Percentiles rank a stretch among this genome's conserved stretches.
phyloP scores from a whole-genome alignment of 345 rosid species.

The Cardamine occulta region DNA sequence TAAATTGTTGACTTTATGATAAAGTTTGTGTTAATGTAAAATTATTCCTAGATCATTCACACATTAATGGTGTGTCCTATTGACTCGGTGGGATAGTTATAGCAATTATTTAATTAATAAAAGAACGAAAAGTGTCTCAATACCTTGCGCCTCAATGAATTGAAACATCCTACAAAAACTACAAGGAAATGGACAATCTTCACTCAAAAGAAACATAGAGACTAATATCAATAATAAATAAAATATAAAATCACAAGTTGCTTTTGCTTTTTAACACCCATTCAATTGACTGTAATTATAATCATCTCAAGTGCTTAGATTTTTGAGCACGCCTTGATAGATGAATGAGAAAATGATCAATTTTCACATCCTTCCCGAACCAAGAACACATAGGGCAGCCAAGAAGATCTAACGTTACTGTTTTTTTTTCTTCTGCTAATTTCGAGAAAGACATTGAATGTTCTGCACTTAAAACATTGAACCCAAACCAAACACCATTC shows the following conservation, averaged over 20 bases:
- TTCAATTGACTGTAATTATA: not conserved
- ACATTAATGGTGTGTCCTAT: too few relatives aligned
- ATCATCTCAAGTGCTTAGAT: not conserved
- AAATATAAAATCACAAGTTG: not conserved
- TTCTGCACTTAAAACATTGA: not conserved
- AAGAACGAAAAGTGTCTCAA: not conserved
- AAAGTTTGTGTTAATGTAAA: too few relatives aligned
- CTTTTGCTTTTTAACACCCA: not conserved
- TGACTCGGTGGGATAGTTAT: too few relatives aligned
- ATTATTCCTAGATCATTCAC: too few relatives aligned
- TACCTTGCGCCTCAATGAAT: conserved; percentile 6
- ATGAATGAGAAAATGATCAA: not conserved
- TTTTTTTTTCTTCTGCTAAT: not conserved
- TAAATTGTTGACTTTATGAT: too few relatives aligned
- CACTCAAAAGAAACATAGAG: not conserved
- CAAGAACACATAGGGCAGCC: not conserved
- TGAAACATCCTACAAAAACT: not conserved
- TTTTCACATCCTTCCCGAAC: not conserved
- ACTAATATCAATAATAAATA: not conserved
- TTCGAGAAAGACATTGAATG: not conserved
- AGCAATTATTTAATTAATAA: too few relatives aligned
- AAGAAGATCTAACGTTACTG: not conserved
- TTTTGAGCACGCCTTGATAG: not conserved
- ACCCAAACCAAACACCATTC: not conserved
- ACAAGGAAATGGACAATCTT: not conserved